Evolutionary conservation across 2,329 filamentous ascomycete genomes (phyloP), one percentile per base, ranked within the genome.

Genomic region (Didymella pomorum): DNA sequence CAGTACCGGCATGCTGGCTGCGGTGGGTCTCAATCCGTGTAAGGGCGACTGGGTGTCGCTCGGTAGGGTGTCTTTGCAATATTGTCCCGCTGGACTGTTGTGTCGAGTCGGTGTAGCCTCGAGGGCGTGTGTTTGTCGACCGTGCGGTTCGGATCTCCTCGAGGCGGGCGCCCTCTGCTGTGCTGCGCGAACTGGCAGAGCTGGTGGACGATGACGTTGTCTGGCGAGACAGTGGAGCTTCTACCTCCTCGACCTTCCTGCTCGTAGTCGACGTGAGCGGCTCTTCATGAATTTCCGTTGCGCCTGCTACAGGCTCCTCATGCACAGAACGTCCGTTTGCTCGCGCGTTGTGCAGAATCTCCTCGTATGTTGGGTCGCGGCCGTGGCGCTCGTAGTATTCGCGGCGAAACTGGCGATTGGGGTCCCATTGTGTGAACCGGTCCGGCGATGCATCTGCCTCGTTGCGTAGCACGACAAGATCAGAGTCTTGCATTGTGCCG

Each of bases 1-100:
- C 90, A 2, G 90, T 93, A 54, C 79, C 83, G 61, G 81, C 84
- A 75, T 93, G 89, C 76, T 92, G 90, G 64, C 87, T 89, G 56
- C 86, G 81, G 33, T 87, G 84, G 2, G 90, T 93, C 50, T 89
- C 84, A 62, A 93, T 92, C 42, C 90, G 86, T 70, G 85, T 85
- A 52, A 93, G 80, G 52, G 86, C 88, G 20, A 89, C 91, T 14
- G 87, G 87, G 67, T 91, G 83, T 60, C 88, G 82, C 74, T 92
- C 89, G 28, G 72, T 76, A n/a, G 72, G 73, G 47, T 75, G 73
- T 11, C 70, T 66, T 31, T 68, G 65, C 3, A 75, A 59, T 23
- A 62, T 50, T 37, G 69, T 66, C 26, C 61, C 63, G 43, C 50
- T 65, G 25, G 63, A 68, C 25, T 60, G 52, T 26, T 63, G 63